Conservation (phyloP, 805 yeast genomes). For the Wickerhamomyces silvicola region DNA sequence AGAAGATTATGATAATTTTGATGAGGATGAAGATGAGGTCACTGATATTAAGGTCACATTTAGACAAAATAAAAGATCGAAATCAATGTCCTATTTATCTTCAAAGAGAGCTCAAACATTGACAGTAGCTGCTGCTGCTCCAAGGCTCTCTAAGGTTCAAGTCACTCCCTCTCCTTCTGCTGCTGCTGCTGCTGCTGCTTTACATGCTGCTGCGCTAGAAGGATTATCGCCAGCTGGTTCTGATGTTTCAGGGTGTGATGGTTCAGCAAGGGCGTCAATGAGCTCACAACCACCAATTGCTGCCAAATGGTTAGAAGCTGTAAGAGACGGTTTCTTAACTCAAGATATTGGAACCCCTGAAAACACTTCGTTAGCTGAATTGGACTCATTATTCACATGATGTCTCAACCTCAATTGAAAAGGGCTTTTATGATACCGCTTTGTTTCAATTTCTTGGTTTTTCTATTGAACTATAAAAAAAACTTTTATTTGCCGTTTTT, state of each 20-base stretch:
- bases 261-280: slow-evolving; percentile 12
- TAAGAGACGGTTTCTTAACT: slow-evolving; percentile 68
- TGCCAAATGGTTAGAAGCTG: slow-evolving; percentile 65
- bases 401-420: neutral
- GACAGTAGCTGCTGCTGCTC: slow-evolving; percentile 82
- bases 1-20: slow-evolving; percentile 36
- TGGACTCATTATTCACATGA: slow-evolving; percentile 42
- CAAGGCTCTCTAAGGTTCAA: slow-evolving; percentile 62
- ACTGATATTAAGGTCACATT: slow-evolving; percentile 33
- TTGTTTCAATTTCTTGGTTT: neutral
- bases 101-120: slow-evolving; percentile 40
- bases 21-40: slow-evolving; percentile 30
- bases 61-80: slow-evolving; percentile 50
- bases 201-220: slow-evolving; percentile 60
- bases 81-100: slow-evolving; percentile 53
- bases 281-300: slow-evolving; percentile 29
- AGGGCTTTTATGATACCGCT: neutral
- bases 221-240: slow-evolving; percentile 38
- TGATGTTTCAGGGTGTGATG: slow-evolving; percentile 22
- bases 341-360: slow-evolving; percentile 79
- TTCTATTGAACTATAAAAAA: too few species aligned
- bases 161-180: slow-evolving; percentile 53
- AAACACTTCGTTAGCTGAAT: slow-evolving; percentile 65
- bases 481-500: too few species aligned
- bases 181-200: slow-evolving; percentile 70